Evolutionary conservation across 2,329 filamentous ascomycete species (phyloP).

Genomic region (Microdochium trichocladiopsis): DNA sequence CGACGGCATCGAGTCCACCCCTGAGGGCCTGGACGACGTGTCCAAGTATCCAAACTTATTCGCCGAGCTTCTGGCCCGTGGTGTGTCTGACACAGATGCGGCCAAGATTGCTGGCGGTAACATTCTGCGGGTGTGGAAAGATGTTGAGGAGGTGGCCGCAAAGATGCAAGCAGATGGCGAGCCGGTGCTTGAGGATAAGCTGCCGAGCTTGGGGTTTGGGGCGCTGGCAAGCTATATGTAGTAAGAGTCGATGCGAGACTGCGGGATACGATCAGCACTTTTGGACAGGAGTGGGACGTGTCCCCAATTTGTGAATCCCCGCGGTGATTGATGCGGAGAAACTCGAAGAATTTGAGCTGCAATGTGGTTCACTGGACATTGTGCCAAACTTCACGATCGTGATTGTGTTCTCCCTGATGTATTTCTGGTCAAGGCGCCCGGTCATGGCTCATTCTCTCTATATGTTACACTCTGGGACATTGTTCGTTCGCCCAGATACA

Average conservation of each 20-base stretch:
- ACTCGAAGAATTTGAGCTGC: too few relatives aligned
- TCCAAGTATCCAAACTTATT: slow-evolving; percentile 75
- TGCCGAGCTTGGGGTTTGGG: slow-evolving; percentile 14
- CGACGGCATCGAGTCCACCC: slow-evolving; percentile 64
- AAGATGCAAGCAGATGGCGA: slow-evolving; percentile 54
- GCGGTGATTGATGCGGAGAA: too few relatives aligned
- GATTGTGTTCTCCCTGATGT: too few relatives aligned
- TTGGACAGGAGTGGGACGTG: too few relatives aligned
- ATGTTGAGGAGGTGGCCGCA: slow-evolving; percentile 65
- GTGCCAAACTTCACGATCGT: too few relatives aligned
- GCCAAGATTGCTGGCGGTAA: slow-evolving; percentile 75
- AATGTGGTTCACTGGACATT: too few relatives aligned
- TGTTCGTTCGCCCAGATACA: too few relatives aligned
- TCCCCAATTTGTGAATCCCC: too few relatives aligned
- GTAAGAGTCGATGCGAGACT: background rate
- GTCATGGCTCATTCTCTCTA: too few relatives aligned
- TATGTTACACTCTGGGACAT: too few relatives aligned
- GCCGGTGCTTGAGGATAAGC: slow-evolving; percentile 46
- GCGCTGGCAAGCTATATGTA: too few relatives aligned
- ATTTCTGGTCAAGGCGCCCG: too few relatives aligned
- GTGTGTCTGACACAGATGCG: slow-evolving; percentile 67
- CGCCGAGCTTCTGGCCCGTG: slow-evolving; percentile 63
- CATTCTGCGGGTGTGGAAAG: slow-evolving; percentile 74
- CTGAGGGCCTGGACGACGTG: slow-evolving; percentile 76
- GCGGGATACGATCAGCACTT: background rate